Conservation (phyloP, 2,329 filamentous ascomycete species). For the Talaromyces albobiverticillius region DNA sequence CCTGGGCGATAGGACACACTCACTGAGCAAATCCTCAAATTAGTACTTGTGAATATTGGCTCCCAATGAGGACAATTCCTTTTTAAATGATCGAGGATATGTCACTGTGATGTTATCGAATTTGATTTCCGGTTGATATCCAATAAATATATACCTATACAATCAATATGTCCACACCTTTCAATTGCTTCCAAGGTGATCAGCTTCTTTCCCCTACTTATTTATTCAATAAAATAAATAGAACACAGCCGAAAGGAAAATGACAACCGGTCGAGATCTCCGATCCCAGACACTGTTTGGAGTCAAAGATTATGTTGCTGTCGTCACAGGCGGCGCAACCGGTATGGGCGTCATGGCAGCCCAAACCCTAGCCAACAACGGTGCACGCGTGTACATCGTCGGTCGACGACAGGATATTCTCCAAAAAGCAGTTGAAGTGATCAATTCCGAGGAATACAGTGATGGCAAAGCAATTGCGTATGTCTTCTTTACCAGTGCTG, state of each 20-base stretch:
- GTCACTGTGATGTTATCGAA: not conserved
- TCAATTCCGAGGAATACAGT: slow-evolving; percentile 34
- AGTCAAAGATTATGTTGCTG: slow-evolving; percentile 30
- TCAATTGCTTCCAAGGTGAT: not conserved
- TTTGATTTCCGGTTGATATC: too few species aligned
- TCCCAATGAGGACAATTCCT: not conserved
- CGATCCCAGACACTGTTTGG: slow-evolving; percentile 28
- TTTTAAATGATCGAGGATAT: not conserved
- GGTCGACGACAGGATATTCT: slow-evolving; percentile 47
- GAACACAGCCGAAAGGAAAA: not conserved
- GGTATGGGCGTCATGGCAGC: slow-evolving; percentile 50
- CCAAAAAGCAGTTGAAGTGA: slow-evolving; percentile 42
- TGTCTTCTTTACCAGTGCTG: slow-evolving; percentile 1
- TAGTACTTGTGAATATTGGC: not conserved
- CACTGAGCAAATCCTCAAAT: too few species aligned
- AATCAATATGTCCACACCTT: not conserved
- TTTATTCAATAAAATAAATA: not conserved
- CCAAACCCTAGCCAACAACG: slow-evolving; percentile 46
- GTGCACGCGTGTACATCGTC: slow-evolving; percentile 49
- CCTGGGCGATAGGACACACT: too few species aligned
- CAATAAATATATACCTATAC: not conserved
- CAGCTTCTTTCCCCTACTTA: not conserved
- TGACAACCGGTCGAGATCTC: slow-evolving; percentile 22
- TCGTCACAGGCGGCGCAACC: slow-evolving; percentile 47
- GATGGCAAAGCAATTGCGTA: slow-evolving; percentile 44